Conservation (phyloP, 2,329 filamentous ascomycete genomes). For the Sporothrix pallida region DNA sequence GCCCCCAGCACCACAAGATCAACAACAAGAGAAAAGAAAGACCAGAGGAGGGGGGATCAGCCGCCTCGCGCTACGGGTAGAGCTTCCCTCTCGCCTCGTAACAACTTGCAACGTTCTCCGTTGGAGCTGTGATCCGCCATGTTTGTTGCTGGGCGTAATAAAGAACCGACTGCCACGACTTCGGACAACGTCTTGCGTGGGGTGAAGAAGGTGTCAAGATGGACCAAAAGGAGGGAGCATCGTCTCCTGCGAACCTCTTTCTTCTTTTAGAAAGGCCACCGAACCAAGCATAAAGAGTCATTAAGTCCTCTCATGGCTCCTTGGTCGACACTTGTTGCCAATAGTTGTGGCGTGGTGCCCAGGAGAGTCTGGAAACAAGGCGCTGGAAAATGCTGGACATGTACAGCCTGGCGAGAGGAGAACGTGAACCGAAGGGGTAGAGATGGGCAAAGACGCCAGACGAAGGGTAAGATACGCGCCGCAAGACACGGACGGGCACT, state of each 20-base stretch:
- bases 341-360: neutral
- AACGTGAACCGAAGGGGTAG: constrained; percentile 20
- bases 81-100: neutral
- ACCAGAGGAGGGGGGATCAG: neutral
- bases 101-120: neutral
- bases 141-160: neutral
- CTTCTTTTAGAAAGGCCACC: neutral
- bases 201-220: neutral
- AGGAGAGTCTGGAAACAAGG: neutral
- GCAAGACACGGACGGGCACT: neutral
- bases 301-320: too few relatives aligned
- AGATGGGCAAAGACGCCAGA: neutral
- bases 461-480: neutral
- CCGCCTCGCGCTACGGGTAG: neutral
- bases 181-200: constrained; percentile 7
- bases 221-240: neutral
- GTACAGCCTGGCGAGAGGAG: constrained; percentile 24
- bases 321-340: too few relatives aligned
- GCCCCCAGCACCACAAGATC: neutral
- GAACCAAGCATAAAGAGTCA: too few relatives aligned
- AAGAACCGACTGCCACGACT: constrained; percentile 1
- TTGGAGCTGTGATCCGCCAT: neutral
- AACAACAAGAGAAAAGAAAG: neutral
- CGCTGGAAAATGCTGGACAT: constrained; percentile 1
- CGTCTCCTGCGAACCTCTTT: neutral